phyloP scores from a whole-genome alignment of 2,329 filamentous ascomycete genomes.

The Fusarium sp. region DNA sequence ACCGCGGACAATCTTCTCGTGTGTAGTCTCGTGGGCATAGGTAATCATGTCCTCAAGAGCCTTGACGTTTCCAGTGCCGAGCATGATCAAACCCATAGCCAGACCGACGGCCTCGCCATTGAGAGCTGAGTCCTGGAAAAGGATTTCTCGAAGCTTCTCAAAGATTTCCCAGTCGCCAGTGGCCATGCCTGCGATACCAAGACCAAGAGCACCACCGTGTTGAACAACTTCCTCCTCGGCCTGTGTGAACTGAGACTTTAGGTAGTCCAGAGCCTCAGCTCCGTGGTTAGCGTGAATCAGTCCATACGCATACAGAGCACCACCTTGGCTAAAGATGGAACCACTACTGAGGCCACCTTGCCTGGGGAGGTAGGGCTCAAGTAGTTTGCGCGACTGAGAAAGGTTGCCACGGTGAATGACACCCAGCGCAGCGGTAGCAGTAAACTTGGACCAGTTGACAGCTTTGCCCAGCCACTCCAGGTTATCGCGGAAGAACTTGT shows the following conservation, averaged over 20 bases:
- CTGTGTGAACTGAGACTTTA: constrained; percentile 78
- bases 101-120: constrained; percentile 97
- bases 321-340: constrained; percentile 95
- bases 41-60: constrained; percentile 96
- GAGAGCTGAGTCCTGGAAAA: constrained; percentile 93
- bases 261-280: constrained; percentile 84
- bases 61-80: constrained; percentile 95
- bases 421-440: constrained; percentile 92
- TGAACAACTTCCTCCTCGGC: constrained; percentile 93
- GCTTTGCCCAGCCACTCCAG: constrained; percentile 98
- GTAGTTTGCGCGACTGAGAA: constrained; percentile 88
- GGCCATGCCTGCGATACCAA: constrained; percentile 97
- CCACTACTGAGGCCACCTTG: constrained; percentile 78
- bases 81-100: constrained; percentile 97
- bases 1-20: constrained; percentile 98
- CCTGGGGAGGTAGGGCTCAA: constrained; percentile 93
- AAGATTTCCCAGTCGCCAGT: constrained; percentile 92
- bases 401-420: constrained; percentile 97
- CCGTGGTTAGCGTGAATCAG: constrained; percentile 98
- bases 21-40: constrained; percentile 96
- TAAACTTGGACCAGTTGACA: constrained; percentile 99
- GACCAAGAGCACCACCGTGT: constrained; percentile 92
- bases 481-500: constrained; percentile 98
- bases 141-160: constrained; percentile 86
- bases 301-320: constrained; percentile 93